Conservation (phyloP, 192 early-diverging fungal genomes). For the Phycomyces nitens region DNA sequence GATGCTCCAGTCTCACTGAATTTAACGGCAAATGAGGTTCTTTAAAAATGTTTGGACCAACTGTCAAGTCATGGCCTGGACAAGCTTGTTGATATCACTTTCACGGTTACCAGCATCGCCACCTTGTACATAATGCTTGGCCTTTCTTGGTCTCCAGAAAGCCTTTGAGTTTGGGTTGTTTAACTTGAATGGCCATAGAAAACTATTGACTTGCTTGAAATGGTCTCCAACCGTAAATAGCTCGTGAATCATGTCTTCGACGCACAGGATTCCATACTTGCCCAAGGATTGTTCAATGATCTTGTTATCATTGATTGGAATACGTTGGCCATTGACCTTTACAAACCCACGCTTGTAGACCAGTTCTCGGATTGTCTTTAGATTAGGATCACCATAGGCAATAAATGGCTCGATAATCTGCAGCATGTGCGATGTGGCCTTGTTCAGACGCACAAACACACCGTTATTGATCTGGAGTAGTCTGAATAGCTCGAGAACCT, state of each 20-base stretch:
- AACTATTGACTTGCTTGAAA: slow-evolving; percentile 91
- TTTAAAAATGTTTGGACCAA: too few relatives aligned
- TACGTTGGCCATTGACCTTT: slow-evolving; percentile 96
- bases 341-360: slow-evolving; percentile 99
- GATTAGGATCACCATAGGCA: slow-evolving; percentile 91
- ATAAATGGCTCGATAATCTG: slow-evolving; percentile 95
- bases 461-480: slow-evolving; percentile 99
- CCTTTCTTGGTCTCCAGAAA: slow-evolving; percentile 62
- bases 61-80: slow-evolving; percentile 91
- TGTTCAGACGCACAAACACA: slow-evolving; percentile 92
- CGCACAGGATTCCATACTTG: slow-evolving; percentile 92
- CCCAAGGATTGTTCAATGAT: slow-evolving; percentile 91
- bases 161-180: slow-evolving; percentile 83
- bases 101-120: slow-evolving; percentile 97
- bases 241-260: slow-evolving; percentile 98
- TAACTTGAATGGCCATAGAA: slow-evolving; percentile 98
- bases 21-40: neutral
- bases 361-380: slow-evolving; percentile 96
- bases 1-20: slow-evolving; percentile 26
- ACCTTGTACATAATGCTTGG: slow-evolving; percentile 92
- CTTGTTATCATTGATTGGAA: slow-evolving; percentile 93
- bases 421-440: slow-evolving; percentile 96
- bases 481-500: slow-evolving; percentile 97
- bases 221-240: slow-evolving; percentile 96
- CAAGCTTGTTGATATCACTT: slow-evolving; percentile 89